phyloP scores from a whole-genome alignment of 2,329 filamentous ascomycete species.

The Hypocrella siamensis region DNA sequence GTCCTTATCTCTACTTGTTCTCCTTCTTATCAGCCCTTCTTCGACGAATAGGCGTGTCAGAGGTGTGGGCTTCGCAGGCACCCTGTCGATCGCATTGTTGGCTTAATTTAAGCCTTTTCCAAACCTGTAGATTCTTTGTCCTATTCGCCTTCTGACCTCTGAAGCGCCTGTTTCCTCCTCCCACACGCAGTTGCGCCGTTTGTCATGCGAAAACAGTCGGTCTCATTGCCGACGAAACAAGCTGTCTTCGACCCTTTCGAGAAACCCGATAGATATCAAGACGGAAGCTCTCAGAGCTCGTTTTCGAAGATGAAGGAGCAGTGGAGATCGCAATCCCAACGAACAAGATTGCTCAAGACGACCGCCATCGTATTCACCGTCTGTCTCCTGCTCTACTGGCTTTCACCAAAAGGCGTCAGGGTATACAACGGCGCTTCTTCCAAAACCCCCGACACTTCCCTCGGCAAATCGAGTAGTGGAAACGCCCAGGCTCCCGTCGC shows the following conservation, averaged over 20 bases:
- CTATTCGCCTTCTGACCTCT: too few relatives aligned
- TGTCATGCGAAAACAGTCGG: constrained; percentile 49
- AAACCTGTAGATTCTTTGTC: too few relatives aligned
- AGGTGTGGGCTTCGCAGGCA: too few relatives aligned
- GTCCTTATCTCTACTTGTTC: not conserved
- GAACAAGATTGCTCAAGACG: constrained; percentile 50
- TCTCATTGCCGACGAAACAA: constrained; percentile 46
- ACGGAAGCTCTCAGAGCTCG: constrained; percentile 28
- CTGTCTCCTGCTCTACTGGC: constrained; percentile 46
- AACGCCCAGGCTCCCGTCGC: constrained; percentile 23
- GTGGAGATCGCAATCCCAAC: constrained; percentile 49
- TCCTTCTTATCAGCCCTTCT: not conserved
- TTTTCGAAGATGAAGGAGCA: constrained; percentile 40
- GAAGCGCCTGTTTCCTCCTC: too few relatives aligned
- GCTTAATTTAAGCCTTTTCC: too few relatives aligned
- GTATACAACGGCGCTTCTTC: constrained; percentile 26
- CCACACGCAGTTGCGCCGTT: too few relatives aligned
- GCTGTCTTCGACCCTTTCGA: constrained; percentile 46
- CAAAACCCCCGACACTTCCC: constrained; percentile 1
- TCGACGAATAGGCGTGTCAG: too few relatives aligned
- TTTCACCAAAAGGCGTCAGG: constrained; percentile 42
- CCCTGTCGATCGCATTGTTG: too few relatives aligned
- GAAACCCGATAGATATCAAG: constrained; percentile 45
- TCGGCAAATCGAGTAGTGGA: constrained; percentile 17
- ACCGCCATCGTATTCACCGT: constrained; percentile 44